Conservation (phyloP, 768 basidiomycete genomes). For the Mycena chlorophos region DNA sequence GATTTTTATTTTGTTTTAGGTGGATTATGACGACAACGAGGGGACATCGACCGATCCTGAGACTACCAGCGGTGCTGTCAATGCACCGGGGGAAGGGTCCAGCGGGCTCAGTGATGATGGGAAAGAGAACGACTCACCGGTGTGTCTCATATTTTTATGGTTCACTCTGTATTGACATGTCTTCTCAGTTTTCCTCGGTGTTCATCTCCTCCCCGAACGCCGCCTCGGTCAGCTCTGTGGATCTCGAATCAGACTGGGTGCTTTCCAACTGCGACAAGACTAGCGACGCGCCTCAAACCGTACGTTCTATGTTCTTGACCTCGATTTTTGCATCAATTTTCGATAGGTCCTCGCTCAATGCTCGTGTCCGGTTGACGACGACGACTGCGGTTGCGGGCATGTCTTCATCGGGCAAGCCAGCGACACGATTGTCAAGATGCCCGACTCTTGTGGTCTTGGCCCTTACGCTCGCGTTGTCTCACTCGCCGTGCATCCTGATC, state of each 20-base stretch:
- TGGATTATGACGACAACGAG: too few species aligned
- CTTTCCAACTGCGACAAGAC: constrained; percentile 21
- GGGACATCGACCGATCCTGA: too few species aligned
- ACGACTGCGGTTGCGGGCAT: constrained; percentile 21
- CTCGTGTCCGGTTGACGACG: constrained; percentile 18
- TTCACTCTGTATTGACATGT: not conserved
- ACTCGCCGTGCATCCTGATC: constrained; percentile 23
- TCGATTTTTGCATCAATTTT: not conserved
- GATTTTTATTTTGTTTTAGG: too few species aligned
- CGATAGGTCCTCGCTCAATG: constrained; percentile 27
- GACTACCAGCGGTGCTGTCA: too few species aligned
- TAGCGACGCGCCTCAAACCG: constrained; percentile 25
- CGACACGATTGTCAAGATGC: constrained; percentile 28
- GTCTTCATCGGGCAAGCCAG: constrained; percentile 26
- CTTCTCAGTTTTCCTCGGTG: constrained; percentile 21
- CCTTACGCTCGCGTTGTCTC: constrained; percentile 28
- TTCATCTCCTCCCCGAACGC: constrained; percentile 31
- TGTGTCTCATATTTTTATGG: not conserved
- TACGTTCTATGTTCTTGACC: not conserved
- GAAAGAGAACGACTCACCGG: constrained; percentile 8
- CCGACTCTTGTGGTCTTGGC: constrained; percentile 27
- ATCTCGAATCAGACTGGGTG: constrained; percentile 26
- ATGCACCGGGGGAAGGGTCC: not conserved
- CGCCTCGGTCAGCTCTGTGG: constrained; percentile 24
- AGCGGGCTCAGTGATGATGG: constrained; percentile 10